Evolutionary conservation across 2,329 filamentous ascomycete species (phyloP).

Genomic region (Cladosporium oxysporum): DNA sequence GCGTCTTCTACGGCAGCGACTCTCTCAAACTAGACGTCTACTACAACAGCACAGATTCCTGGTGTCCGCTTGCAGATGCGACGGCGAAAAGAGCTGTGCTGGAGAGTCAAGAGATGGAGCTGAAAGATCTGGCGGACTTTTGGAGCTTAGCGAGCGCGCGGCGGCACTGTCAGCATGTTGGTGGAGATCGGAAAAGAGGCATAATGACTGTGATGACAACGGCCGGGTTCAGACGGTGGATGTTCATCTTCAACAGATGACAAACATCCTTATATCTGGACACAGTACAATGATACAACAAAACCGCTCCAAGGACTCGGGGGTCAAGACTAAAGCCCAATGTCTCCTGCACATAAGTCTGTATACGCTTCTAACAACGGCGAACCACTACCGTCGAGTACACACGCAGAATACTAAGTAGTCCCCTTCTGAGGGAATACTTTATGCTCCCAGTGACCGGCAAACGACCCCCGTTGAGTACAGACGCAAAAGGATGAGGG

Average conservation of each 20-base stretch:
- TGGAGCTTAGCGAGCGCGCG: slow-evolving; percentile 25
- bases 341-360: too few relatives aligned
- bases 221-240: slow-evolving; percentile 22
- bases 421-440: too few relatives aligned
- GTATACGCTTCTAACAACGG: too few relatives aligned
- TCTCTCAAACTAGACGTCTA: slow-evolving; percentile 23
- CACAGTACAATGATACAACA: neutral
- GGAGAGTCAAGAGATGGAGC: slow-evolving; percentile 8
- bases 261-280: neutral
- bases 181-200: slow-evolving; percentile 16
- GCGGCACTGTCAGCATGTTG: slow-evolving; percentile 21
- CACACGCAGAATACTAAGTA: too few relatives aligned
- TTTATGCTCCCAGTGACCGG: too few relatives aligned
- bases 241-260: neutral
- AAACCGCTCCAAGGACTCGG: neutral
- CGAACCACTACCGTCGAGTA: too few relatives aligned
- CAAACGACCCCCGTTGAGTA: too few relatives aligned
- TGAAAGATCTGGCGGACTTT: slow-evolving; percentile 22
- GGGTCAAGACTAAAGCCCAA: too few relatives aligned
- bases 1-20: slow-evolving; percentile 22
- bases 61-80: slow-evolving; percentile 17
- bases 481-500: too few relatives aligned
- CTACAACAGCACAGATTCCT: slow-evolving; percentile 24
- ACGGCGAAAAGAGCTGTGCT: slow-evolving; percentile 21
- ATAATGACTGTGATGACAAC: slow-evolving; percentile 22